Base-by-base conservation (phyloP, 106 monocot genomes). In the Acorus calamus region DNA sequence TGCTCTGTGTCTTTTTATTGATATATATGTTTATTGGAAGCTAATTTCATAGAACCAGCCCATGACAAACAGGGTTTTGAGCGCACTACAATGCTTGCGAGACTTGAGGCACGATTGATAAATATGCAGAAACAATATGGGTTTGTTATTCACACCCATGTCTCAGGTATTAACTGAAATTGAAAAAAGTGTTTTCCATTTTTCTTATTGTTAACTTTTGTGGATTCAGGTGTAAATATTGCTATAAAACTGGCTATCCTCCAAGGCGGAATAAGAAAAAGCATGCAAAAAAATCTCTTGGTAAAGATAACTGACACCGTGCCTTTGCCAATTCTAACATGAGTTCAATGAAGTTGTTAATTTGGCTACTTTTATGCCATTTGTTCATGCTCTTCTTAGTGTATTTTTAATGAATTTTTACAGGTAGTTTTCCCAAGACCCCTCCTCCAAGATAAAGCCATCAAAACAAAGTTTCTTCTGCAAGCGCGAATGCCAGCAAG, bases 51-150 rank as follows among this genome's bases (percentile, higher is more conserved):
- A 44, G 94, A 94, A 59, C 94, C 94, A 28, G 90, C 94, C n/a
- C 94, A 94, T 78, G 94, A 94, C 68, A 94, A 94, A 53, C 94
- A 94, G 65, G 94, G 79, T 14, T 94, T 94, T 76, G 94, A 94
- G 59, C 69, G 86, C 2, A 94, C 94, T 42, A 90, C 79, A 61
- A 84, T 94, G 74, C 94, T 94, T 48, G 65, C 90, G 14, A 79
- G 94, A 69, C 90, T 94, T 69, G 94, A 94, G 69, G 8, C 79
- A 56, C 74, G 75, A 58, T 62, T 94, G 14, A 60, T 84, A 72
- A 79, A 87, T 53, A 82, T 94, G 89, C 94, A 94, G 70, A 94
- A 90, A 71, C 52, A 52, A 5, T 94, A 90, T 53, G 90, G 94
- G 94, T 88, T 62, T 55, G 78, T 77, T 52, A 14, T 11, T 46